These are phyloP conservation scores for Coemansia sp. DNA, from an alignment of 192 early-diverging fungal species.

Conservation along the genomic window DNA sequence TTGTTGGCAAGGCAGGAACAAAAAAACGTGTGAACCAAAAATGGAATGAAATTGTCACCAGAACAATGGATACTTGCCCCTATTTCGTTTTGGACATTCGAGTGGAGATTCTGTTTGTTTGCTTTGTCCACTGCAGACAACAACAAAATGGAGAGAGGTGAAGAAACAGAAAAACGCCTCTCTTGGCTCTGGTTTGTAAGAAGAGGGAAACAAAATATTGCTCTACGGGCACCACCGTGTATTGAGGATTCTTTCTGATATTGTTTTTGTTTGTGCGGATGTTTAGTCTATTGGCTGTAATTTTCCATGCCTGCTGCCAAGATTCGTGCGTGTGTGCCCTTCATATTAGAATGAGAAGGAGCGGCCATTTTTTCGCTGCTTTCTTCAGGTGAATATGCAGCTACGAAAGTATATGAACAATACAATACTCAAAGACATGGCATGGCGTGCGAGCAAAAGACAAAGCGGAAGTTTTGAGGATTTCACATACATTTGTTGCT, in stretches of 20 bases:
- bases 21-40: constrained; percentile 7
- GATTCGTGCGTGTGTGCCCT: background rate
- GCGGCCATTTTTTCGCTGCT: constrained; percentile 8
- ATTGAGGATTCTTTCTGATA: background rate
- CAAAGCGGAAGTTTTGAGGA: background rate
- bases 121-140: too few species aligned
- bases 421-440: background rate
- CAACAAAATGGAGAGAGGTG: background rate
- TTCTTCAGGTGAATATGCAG: constrained; percentile 5
- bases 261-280: background rate
- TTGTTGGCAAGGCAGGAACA: background rate
- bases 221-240: background rate
- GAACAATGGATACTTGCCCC: background rate
- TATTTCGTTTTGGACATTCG: background rate
- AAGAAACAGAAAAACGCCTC: background rate
- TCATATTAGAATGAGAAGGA: background rate
- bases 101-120: background rate
- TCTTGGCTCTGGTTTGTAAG: constrained; percentile 1
- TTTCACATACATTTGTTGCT: background rate
- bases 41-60: constrained; percentile 1
- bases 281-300: constrained; percentile 3
- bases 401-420: background rate
- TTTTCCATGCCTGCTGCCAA: background rate
- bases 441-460: background rate
- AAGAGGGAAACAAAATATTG: background rate